Evolutionary conservation across 2,329 filamentous ascomycete genomes (phyloP), one percentile per base, ranked within the genome.

Genomic region (Clarireedia sp.): DNA sequence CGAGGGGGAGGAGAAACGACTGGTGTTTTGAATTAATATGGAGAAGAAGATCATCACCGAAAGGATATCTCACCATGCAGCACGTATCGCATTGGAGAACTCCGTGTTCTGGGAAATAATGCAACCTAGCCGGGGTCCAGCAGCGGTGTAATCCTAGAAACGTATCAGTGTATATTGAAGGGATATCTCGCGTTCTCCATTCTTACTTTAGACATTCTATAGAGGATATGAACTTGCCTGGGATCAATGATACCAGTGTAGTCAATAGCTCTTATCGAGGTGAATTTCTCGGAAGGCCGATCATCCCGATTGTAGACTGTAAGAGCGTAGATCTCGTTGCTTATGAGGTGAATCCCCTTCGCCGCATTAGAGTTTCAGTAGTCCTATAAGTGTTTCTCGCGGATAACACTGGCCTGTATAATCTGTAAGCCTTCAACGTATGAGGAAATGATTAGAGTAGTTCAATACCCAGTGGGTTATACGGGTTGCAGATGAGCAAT

Each of bases 261-360:
- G 43, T 78, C 66, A 9, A 81, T 74, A 2, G 77, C 74, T 1
- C 81, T 67, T 2, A 72, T 67, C 0, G 78, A 81, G 3, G 73
- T 76, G 58, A 82, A 82, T 5, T 60, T 53, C 16, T 40, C 21
- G 8, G 24, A 26, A 26, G 24, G 24, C 24, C 24, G 24, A 6
- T 64, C 63, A 1, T 59, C 64, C 40, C 69, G 73, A 23, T 70
- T 63, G 60, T 69, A 78, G 0, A 73, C 66, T 0, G 74, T 75
- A 16, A 75, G 62, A 3, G 74, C 76, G 60, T 78, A 78, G 29
- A 78, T 73, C 60, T 79, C 76, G 59, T 78, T 76, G 52, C 71
- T 73, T 59, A 78, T 71, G 23, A 78, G 61, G 58, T 78, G 75
- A 21, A 78, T 67, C 7, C 67, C 59, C 57, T 76, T 66, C 48